Evolutionary conservation across 2,329 filamentous ascomycete species (phyloP).

Genomic region (Plenodomus tracheiphilus): DNA sequence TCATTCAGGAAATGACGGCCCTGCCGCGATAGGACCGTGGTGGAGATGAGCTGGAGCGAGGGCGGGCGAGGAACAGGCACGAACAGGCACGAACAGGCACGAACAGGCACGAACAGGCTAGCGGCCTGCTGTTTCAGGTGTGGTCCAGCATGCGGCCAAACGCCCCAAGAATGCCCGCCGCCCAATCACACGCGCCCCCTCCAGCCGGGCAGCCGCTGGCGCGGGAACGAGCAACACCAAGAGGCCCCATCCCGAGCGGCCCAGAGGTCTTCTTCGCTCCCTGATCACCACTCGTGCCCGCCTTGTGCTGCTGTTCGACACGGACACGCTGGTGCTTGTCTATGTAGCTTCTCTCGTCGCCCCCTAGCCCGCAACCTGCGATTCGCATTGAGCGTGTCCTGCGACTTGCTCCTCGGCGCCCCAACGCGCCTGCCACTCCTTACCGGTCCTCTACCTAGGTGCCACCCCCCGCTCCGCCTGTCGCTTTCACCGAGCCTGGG

Average conservation of each 20-base stretch:
- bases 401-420: constrained; percentile 17
- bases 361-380: constrained; percentile 16
- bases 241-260: constrained; percentile 4
- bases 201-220: constrained; percentile 18
- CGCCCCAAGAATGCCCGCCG: constrained; percentile 6
- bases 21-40: background rate
- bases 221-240: constrained; percentile 8
- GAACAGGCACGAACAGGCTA: constrained; percentile 29
- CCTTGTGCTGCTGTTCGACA: constrained; percentile 16
- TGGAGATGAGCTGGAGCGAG: constrained; percentile 5
- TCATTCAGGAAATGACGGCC: no score
- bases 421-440: constrained; percentile 30
- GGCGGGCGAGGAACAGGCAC: background rate
- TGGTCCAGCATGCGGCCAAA: constrained; percentile 25
- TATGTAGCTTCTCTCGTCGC: constrained; percentile 23
- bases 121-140: constrained; percentile 20
- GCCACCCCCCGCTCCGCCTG: constrained; percentile 8
- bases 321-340: constrained; percentile 36
- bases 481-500: constrained; percentile 24
- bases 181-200: constrained; percentile 19
- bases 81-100: constrained; percentile 5
- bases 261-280: no score
- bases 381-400: constrained; percentile 15
- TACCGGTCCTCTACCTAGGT: constrained; percentile 1
- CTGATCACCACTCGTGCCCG: constrained; percentile 32